Conservation (phyloP, 805 yeast genomes). For the Yamadazyma tumulicola region DNA sequence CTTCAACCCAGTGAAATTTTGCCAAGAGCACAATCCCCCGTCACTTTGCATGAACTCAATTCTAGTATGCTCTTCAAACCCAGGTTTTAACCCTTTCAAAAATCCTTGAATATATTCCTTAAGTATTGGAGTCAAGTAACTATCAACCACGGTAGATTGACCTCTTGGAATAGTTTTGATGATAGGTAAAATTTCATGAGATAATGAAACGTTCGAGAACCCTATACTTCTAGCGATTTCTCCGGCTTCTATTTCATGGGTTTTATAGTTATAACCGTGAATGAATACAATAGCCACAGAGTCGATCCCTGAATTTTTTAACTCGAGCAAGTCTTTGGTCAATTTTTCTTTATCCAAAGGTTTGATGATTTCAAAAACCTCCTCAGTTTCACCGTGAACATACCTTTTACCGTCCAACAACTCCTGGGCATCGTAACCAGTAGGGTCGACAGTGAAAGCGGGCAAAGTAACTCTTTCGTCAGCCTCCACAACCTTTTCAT, state of each 20-base stretch:
- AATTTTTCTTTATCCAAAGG: slow-evolving; percentile 47
- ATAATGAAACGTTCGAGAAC: slow-evolving; percentile 64
- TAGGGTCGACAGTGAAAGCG: slow-evolving; percentile 17
- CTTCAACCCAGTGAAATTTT: slow-evolving; percentile 17
- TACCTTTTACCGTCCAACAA: slow-evolving; percentile 27
- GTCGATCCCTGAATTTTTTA: slow-evolving; percentile 58
- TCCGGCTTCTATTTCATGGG: slow-evolving; percentile 50
- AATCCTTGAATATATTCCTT: slow-evolving; percentile 61
- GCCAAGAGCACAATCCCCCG: slow-evolving; percentile 20
- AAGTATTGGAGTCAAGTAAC: slow-evolving; percentile 78
- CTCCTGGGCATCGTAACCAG: slow-evolving; percentile 16
- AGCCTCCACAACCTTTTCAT: slow-evolving; percentile 16
- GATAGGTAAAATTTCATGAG: slow-evolving; percentile 72
- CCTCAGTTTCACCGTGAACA: slow-evolving; percentile 63
- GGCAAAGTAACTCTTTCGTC: slow-evolving; percentile 21
- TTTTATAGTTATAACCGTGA: slow-evolving; percentile 71
- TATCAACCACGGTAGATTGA: slow-evolving; percentile 76
- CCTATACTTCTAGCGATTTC: slow-evolving; percentile 61
- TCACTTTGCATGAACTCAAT: slow-evolving; percentile 21
- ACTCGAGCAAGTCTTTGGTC: slow-evolving; percentile 34
- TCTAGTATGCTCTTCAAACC: slow-evolving; percentile 26
- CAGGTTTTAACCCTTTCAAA: slow-evolving; percentile 57
- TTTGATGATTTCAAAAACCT: slow-evolving; percentile 58
- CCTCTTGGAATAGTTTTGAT: slow-evolving; percentile 74
- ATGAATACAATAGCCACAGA: slow-evolving; percentile 71